Evolutionary conservation across 2,329 filamentous ascomycete genomes (phyloP).

Genomic region (Coniochaeta sp.): DNA sequence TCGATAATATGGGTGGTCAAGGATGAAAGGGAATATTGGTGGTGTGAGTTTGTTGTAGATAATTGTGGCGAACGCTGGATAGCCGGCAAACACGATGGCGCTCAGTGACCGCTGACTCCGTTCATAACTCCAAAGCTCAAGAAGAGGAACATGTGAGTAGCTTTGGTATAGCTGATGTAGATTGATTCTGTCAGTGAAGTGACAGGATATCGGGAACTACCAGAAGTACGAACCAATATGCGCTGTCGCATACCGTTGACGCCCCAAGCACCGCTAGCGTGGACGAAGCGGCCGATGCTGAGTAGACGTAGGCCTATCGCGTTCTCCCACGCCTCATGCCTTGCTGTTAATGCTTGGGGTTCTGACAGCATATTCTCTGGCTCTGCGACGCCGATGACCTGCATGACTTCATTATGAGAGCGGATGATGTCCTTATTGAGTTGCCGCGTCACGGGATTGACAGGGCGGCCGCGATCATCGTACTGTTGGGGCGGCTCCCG

Average conservation of each 20-base stretch:
- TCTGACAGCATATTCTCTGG: conserved; percentile 37
- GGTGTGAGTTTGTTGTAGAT: neutral
- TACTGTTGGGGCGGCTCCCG: conserved; percentile 39
- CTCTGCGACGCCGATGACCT: conserved; percentile 54
- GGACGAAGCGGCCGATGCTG: conserved; percentile 23
- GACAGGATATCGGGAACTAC: neutral
- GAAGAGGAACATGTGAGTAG: conserved; percentile 41
- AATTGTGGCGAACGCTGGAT: conserved; percentile 24
- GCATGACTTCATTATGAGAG: conserved; percentile 57
- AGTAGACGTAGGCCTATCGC: conserved; percentile 32
- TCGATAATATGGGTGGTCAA: neutral
- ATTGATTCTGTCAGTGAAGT: neutral
- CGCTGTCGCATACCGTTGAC: conserved; percentile 44
- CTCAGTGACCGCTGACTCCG: conserved; percentile 21
- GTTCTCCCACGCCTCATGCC: conserved; percentile 40
- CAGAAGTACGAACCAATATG: conserved; percentile 34
- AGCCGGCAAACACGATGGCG: conserved; percentile 26
- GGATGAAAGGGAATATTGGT: neutral
- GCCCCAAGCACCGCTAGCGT: conserved; percentile 41
- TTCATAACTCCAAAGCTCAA: conserved; percentile 30
- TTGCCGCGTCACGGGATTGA: conserved; percentile 45
- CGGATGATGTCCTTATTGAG: conserved; percentile 51
- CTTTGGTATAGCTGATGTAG: conserved; percentile 38
- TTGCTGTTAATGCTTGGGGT: conserved; percentile 30
- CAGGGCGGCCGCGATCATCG: conserved; percentile 46